These are phyloP conservation scores for Polysphondylium violaceum DNA, from an alignment of 78 protist species.

Conservation along the genomic window DNA sequence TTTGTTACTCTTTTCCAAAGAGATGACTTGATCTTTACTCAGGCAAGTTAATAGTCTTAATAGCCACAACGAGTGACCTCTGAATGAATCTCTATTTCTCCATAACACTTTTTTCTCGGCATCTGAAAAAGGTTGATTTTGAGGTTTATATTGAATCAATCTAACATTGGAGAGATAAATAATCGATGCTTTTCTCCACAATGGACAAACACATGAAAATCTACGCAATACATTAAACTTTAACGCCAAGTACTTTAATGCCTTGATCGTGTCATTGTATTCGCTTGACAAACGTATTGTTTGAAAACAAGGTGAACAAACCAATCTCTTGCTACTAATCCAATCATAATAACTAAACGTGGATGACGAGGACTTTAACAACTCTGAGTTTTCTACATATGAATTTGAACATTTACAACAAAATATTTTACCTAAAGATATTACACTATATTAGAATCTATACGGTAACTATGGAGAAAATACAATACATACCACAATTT, in stretches of 20 bases:
- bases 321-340: conserved; percentile 2
- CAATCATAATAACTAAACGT: background rate
- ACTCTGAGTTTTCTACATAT: background rate
- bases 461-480: no score
- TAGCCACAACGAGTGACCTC: conserved; percentile 67
- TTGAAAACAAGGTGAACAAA: conserved; percentile 17
- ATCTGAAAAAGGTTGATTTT: conserved; percentile 6
- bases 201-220: conserved; percentile 16
- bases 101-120: conserved; percentile 62
- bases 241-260: conserved; percentile 22
- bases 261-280: background rate
- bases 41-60: conserved; percentile 38
- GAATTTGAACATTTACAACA: conserved; percentile 26
- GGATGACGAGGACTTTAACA: no score
- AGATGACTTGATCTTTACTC: no score
- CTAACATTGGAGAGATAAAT: conserved; percentile 44
- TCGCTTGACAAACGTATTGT: background rate
- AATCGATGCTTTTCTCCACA: conserved; percentile 34
- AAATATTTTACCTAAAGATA: conserved; percentile 72
- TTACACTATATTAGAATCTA: no score
- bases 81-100: conserved; percentile 46
- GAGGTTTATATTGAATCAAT: conserved; percentile 45
- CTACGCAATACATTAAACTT: conserved; percentile 22
- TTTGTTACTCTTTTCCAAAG: no score
- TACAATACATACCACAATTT: no score